Evolutionary conservation across 768 basidiomycete species (phyloP), one percentile per base, ranked within the genome.

Genomic region (Boletus patriciae): DNA sequence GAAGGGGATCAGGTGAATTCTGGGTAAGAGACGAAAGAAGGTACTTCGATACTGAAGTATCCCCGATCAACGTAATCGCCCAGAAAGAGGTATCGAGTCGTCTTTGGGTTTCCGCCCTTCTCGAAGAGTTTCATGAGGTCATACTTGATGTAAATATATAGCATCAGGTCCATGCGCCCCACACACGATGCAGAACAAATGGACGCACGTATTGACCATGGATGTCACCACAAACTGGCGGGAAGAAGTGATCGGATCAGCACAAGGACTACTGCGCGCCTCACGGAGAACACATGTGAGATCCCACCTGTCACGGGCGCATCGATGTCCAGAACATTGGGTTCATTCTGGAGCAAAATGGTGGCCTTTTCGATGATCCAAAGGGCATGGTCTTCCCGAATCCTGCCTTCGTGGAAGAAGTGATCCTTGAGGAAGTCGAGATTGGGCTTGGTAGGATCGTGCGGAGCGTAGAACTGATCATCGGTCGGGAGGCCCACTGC

Each of bases 71-170:
- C 87, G 64, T 88, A 88, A 69, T 89, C 87, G 13, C 87, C 87
- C 49, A 89, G 70, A 75, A 89, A 88, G 52, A 88, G 80, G 67
- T 89, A 89, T 48, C 87, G 77, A 3, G 87, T 89, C 36, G 85
- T 83, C 51, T 84, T 86, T 2, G 87, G 87, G 72, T 83, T 88
- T 4, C 87, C 87, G 21, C 87, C 87, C 23, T 88, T 84, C 68
- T 89, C 87, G 65, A 89, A 88, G 27, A 89, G 79, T 69, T 89
- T 89, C 87, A 89, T 89, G 54, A 89, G 73, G 70, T 89, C 87
- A 64, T 84, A 89, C 86, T 88, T 59, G 23, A 65, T 50, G n/a
- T n/a, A n/a, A n/a, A 31, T 31, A 31, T 31, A 57, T 38, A 37
- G 27, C 21, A 53, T 65, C 38, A 67, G 57, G 27, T 48, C 40